A percentile compares a stretch with the other conserved stretches of the same genome.
phyloP scores from a whole-genome alignment of 208 protist genomes.

The Trypanosoma conorhini region DNA sequence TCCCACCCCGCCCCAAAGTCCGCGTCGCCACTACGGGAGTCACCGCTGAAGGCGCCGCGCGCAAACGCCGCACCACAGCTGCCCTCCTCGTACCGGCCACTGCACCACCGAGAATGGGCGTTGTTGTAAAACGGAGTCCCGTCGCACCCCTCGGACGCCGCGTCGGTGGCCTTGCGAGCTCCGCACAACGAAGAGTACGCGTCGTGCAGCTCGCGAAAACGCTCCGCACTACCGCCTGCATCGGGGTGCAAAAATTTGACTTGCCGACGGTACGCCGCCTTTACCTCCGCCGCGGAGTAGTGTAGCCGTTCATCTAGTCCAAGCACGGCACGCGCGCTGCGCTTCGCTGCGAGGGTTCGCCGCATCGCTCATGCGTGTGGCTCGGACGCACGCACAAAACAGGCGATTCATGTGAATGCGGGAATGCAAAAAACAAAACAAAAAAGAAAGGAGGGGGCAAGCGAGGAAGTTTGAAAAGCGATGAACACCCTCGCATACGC shows the following conservation, averaged over 20 bases:
- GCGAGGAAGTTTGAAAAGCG: no score
- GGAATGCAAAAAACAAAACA: constrained; percentile 4
- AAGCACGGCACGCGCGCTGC: constrained; percentile 12
- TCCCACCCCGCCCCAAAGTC: constrained; percentile 22
- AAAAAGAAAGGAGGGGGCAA: constrained; percentile 8
- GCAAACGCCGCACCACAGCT: constrained; percentile 10
- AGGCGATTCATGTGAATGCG: neutral
- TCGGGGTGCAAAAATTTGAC: constrained; percentile 44
- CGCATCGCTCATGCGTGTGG: constrained; percentile 3
- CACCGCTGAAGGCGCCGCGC: constrained; percentile 12
- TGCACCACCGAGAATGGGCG: constrained; percentile 5
- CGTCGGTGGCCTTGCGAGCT: neutral
- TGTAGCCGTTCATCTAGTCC: constrained; percentile 18
- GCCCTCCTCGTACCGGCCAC: neutral
- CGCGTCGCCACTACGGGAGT: constrained; percentile 1
- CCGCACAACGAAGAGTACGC: constrained; percentile 34
- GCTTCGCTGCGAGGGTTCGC: neutral
- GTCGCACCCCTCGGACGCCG: neutral
- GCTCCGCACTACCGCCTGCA: constrained; percentile 34
- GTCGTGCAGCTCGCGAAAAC: constrained; percentile 40
- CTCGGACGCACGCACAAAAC: neutral
- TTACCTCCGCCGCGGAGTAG: constrained; percentile 37
- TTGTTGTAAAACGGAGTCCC: constrained; percentile 12
- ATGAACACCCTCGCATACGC: neutral
- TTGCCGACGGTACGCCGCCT: constrained; percentile 32